These are phyloP conservation scores for Begonia loranthoides DNA, from an alignment of 306 rosid species.

Conservation along the genomic window DNA sequence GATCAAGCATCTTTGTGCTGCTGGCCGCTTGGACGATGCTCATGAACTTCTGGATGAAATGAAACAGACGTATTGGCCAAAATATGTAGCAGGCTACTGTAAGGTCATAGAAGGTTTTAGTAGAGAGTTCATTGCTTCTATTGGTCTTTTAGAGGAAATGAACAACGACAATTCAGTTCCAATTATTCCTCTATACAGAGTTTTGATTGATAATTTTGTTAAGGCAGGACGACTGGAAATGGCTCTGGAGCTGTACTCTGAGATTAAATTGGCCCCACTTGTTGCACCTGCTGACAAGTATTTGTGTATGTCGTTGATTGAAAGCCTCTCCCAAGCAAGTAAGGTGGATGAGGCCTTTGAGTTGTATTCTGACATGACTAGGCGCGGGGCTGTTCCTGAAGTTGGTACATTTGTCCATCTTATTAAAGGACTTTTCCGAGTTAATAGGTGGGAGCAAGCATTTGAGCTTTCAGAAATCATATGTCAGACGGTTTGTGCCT, in stretches of 20 bases:
- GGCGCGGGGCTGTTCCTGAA: conserved; percentile 49
- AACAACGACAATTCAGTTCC: conserved; percentile 44
- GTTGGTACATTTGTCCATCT: conserved; percentile 52
- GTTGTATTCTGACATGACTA: conserved; percentile 46
- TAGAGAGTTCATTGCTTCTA: conserved; percentile 47
- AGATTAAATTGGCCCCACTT: conserved; percentile 47
- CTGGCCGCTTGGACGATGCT: conserved; percentile 66
- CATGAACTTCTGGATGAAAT: conserved; percentile 64
- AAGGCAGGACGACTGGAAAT: conserved; percentile 66
- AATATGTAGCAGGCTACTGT: conserved; percentile 42
- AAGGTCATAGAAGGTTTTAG: conserved; percentile 68
- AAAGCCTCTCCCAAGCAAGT: conserved; percentile 44
- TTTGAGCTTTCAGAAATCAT: conserved; percentile 54
- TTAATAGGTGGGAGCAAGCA: conserved; percentile 70
- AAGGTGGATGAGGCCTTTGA: conserved; percentile 57
- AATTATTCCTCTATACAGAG: conserved; percentile 34
- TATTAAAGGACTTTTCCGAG: conserved; percentile 51
- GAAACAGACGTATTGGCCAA: conserved; percentile 84
- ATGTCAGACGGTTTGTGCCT: conserved; percentile 68
- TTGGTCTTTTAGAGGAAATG: conserved; percentile 57
- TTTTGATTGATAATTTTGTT: conserved; percentile 58
- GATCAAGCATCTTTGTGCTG: conserved; percentile 68
- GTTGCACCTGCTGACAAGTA: conserved; percentile 27
- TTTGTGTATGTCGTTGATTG: conserved; percentile 47
- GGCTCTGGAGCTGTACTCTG: conserved; percentile 53